Percentiles rank a stretch among this genome's conserved stretches.
Conservation (phyloP, 371 early-diverging fungal genomes). For the Mucor ambiguus region DNA sequence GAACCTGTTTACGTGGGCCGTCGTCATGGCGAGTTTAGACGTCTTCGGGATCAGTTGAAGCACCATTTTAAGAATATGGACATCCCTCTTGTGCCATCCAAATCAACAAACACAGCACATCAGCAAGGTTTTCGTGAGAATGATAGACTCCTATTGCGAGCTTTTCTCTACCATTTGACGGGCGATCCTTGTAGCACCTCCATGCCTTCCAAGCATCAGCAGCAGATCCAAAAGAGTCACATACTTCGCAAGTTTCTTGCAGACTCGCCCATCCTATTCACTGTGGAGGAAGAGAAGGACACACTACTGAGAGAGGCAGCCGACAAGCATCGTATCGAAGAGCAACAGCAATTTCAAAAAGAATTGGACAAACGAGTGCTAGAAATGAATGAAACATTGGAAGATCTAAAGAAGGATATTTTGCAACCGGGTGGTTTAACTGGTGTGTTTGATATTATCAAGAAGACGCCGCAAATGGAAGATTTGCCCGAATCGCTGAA, state of each 20-base stretch:
- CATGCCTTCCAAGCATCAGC: conserved; percentile 11
- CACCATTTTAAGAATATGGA: conserved; percentile 24
- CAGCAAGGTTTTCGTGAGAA: conserved; percentile 42
- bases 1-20: conserved; percentile 35
- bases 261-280: conserved; percentile 42
- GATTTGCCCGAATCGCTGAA: conserved; percentile 56
- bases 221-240: conserved; percentile 28
- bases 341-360: conserved; percentile 43
- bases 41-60: conserved; percentile 33
- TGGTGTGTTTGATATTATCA: conserved; percentile 43
- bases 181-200: background rate
- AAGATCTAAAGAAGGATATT: conserved; percentile 54
- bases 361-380: conserved; percentile 57
- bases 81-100: conserved; percentile 36
- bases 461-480: conserved; percentile 36
- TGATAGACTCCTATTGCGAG: conserved; percentile 55
- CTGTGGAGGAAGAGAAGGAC: conserved; percentile 49
- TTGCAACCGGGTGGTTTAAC: conserved; percentile 57
- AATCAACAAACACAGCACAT: conserved; percentile 14
- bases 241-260: conserved; percentile 50
- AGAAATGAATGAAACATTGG: conserved; percentile 52
- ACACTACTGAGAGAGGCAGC: conserved; percentile 33
- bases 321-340: conserved; percentile 46
- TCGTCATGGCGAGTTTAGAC: conserved; percentile 42
- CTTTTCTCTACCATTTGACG: conserved; percentile 47